Conservation (phyloP, 2,329 filamentous ascomycete genomes). For the Apiospora arundinis region DNA sequence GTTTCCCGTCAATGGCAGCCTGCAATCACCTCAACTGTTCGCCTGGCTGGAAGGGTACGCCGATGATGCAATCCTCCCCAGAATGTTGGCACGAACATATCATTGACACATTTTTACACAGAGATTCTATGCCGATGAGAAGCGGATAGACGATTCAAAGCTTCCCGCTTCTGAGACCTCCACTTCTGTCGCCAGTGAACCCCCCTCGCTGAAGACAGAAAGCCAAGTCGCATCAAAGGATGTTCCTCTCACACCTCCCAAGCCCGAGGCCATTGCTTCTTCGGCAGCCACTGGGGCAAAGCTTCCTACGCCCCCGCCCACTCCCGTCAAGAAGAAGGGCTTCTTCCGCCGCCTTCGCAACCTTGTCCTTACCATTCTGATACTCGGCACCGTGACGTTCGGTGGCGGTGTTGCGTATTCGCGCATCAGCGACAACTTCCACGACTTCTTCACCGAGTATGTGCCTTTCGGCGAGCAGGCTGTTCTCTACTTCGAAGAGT, state of each 20-base stretch:
- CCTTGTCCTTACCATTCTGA: slow-evolving; percentile 76
- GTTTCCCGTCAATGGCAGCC: slow-evolving; percentile 65
- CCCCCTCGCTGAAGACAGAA: slow-evolving; percentile 43
- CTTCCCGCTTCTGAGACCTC: slow-evolving; percentile 58
- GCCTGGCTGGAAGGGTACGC: slow-evolving; percentile 49
- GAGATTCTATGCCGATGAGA: slow-evolving; percentile 64
- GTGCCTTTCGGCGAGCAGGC: slow-evolving; percentile 93
- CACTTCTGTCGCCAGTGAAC: slow-evolving; percentile 53
- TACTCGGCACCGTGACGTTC: slow-evolving; percentile 81
- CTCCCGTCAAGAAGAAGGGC: slow-evolving; percentile 63
- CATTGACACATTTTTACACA: slow-evolving; percentile 37
- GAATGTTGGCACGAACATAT: not conserved
- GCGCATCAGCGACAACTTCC: slow-evolving; percentile 94
- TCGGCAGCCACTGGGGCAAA: slow-evolving; percentile 37
- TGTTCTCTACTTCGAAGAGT: slow-evolving; percentile 94
- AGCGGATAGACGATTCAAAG: slow-evolving; percentile 58
- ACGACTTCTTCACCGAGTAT: slow-evolving; percentile 99
- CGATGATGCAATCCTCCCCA: slow-evolving; percentile 29
- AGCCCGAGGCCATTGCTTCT: slow-evolving; percentile 42
- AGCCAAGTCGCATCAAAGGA: slow-evolving; percentile 45
- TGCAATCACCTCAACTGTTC: slow-evolving; percentile 45
- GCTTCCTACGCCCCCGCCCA: slow-evolving; percentile 42
- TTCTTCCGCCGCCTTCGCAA: slow-evolving; percentile 76
- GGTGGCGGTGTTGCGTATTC: slow-evolving; percentile 92
- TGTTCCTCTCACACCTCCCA: slow-evolving; percentile 49